Conservation (phyloP, 495 filamentous ascomycete species). For the Neurospora sp. region DNA sequence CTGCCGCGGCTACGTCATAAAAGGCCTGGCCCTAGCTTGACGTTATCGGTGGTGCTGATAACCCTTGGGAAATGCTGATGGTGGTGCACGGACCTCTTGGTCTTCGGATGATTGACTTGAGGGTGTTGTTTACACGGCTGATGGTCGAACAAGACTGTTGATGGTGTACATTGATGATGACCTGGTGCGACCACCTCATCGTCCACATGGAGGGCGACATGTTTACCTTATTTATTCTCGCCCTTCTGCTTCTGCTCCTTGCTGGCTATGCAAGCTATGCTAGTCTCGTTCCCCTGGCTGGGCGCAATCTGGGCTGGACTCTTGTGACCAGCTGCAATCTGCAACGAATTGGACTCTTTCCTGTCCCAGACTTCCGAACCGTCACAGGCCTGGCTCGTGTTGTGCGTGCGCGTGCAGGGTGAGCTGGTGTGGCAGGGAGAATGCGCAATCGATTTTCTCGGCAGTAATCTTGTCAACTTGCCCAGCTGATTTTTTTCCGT, state of each 20-base stretch:
- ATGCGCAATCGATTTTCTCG: not conserved
- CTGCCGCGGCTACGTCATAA: constrained; percentile 16
- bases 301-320: not conserved
- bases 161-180: not conserved
- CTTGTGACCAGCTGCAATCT: not conserved
- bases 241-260: not conserved
- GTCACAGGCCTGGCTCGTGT: not conserved
- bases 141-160: not conserved
- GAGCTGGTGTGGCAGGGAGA: not conserved
- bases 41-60: not conserved
- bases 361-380: not conserved
- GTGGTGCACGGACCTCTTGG: not conserved
- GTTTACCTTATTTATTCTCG: not conserved
- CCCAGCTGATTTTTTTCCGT: not conserved
- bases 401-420: not conserved
- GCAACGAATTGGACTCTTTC: not conserved
- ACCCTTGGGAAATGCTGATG: not conserved
- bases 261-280: not conserved
- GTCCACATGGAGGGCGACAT: not conserved
- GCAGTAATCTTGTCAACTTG: not conserved
- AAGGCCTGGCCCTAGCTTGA: constrained; percentile 23
- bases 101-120: not conserved
- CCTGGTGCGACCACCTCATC: not conserved
- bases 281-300: not conserved
- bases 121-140: not conserved